Evolutionary conservation across 176 grass and related monocot genomes (phyloP).

Genomic region (Triticum dicoccoides): DNA sequence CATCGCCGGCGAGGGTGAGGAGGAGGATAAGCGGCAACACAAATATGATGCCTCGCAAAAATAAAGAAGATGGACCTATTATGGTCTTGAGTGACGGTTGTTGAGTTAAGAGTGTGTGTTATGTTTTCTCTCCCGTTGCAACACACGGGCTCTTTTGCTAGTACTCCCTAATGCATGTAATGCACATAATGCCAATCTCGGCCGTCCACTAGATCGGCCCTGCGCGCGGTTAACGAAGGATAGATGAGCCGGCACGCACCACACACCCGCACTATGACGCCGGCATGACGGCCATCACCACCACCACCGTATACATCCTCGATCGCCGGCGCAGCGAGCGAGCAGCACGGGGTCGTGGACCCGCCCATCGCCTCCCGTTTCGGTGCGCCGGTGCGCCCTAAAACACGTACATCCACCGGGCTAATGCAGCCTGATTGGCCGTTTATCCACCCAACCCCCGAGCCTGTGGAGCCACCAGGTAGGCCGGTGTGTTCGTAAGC

Average conservation of each 20-base stretch:
- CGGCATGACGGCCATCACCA: constrained; percentile 32
- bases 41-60: too few relatives aligned
- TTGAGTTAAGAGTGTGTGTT: too few relatives aligned
- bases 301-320: not conserved
- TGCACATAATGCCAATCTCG: not conserved
- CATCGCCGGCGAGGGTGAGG: too few relatives aligned
- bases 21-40: too few relatives aligned
- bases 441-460: constrained; percentile 11
- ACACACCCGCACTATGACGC: constrained; percentile 14
- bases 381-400: constrained; percentile 42
- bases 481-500: not conserved
- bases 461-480: constrained; percentile 32
- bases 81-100: too few relatives aligned
- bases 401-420: constrained; percentile 29
- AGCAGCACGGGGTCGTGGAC: constrained; percentile 26
- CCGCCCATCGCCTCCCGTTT: constrained; percentile 26
- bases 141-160: too few relatives aligned
- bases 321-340: constrained; percentile 30
- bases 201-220: not conserved
- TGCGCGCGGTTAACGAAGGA: not conserved
- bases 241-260: constrained; percentile 25
- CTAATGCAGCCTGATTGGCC: constrained; percentile 39
- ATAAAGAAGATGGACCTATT: too few relatives aligned
- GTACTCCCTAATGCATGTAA: not conserved
- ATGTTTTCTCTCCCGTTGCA: too few relatives aligned